Base-by-base conservation (phyloP, 306 rosid species). In the Parietaria judaica region DNA sequence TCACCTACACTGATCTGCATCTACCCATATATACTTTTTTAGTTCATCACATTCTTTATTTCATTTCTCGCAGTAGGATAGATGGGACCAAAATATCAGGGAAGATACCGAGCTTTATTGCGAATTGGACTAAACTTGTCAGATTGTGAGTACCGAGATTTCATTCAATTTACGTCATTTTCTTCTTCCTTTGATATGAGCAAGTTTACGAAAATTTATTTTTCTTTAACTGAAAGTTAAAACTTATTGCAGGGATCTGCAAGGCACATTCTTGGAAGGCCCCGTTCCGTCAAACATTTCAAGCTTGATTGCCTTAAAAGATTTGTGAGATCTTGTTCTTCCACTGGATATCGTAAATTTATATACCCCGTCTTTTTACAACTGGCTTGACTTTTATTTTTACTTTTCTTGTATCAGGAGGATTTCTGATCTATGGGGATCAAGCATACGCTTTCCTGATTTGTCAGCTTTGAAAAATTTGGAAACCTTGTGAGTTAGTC, bases 261-360 rank as follows among this genome's bases (percentile, higher is more conserved):
- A 83, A 70, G 96, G 95, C 58, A 86, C 96, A 23, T 72, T 78
- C 38, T 68, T 86, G 95, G 91, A 78, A 61, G 87, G 79, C 13
- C 91, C 96, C 4, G 66, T 89, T 78, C 91, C 91, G 78, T 49
- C 70, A 48, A 72, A 37, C 53, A 66, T 86, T 63, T 74, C 91
- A 6, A 36, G 11, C 34, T 69, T 89, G 72, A 76, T 15, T 72
- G 62, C 23, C 14, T 68, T 86, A 67, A 13, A 54, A 1, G 6
- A 72, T 13, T 38, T 89, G 96, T 89, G 66, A 79, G 96, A 63
- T 13, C 65, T 55, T 51, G 13, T 56, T 43, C 58, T 23, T 73
- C 45, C 0, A 56, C 53, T 62, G 48, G 38, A 45, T 52, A 65
- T 16, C 60, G 56, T 54, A 48, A 59, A 10, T 60, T 57, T 62